phyloP scores from a whole-genome alignment of 345 rosid species.

The Melaleuca quinquenervia region DNA sequence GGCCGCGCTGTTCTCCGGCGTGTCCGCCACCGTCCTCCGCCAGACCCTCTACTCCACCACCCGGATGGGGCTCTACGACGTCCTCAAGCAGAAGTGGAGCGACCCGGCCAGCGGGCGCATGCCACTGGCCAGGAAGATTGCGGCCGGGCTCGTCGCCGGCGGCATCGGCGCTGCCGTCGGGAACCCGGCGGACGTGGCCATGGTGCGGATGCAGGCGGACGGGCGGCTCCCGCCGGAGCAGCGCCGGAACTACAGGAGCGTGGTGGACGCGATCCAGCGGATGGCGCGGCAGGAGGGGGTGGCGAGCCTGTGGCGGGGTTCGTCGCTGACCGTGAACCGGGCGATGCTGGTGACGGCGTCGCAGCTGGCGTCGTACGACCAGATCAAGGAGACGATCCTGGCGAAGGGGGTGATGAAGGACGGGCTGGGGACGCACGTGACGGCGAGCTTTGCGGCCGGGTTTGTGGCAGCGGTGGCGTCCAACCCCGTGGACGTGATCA shows the following conservation, averaged over 20 bases:
- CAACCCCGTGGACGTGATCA: conserved; percentile 84
- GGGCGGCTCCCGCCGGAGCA: conserved; percentile 56
- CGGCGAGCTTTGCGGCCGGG: conserved; percentile 80
- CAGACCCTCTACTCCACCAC: conserved; percentile 82
- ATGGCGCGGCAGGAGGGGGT: conserved; percentile 73
- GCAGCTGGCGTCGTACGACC: conserved; percentile 76
- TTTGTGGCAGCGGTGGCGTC: conserved; percentile 73
- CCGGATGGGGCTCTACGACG: conserved; percentile 79
- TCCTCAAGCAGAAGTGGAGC: conserved; percentile 63
- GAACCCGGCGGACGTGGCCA: conserved; percentile 86
- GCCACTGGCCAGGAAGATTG: conserved; percentile 41
- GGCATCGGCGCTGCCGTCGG: conserved; percentile 79
- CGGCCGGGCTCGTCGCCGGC: conserved; percentile 67
- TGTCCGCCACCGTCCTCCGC: conserved; percentile 82
- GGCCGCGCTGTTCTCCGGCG: conserved; percentile 63
- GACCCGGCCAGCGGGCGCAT: conserved; percentile 43
- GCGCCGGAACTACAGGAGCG: conserved; percentile 76
- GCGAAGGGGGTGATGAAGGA: conserved; percentile 40
- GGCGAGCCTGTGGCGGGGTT: conserved; percentile 73
- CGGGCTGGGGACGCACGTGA: conserved; percentile 65
- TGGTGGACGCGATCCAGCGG: conserved; percentile 53
- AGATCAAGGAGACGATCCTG: conserved; percentile 60
- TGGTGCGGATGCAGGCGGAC: conserved; percentile 95
- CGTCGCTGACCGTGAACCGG: conserved; percentile 68
- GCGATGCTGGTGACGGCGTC: conserved; percentile 88